Evolutionary conservation across 768 basidiomycete species (phyloP).

Genomic region (Amyloporia xantha): DNA sequence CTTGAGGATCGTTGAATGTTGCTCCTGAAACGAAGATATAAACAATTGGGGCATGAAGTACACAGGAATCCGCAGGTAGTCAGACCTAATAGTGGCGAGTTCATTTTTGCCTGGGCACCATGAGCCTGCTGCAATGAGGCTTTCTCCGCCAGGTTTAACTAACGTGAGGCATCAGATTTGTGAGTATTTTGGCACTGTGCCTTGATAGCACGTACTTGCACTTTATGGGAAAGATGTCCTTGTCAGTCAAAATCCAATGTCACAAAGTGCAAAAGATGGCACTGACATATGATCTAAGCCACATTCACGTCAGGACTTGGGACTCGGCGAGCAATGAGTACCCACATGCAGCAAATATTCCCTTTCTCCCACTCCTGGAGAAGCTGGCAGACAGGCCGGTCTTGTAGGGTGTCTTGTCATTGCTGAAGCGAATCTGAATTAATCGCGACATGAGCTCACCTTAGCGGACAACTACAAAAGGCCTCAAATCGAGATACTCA

Average conservation of each 20-base stretch:
- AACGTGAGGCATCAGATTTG: constrained; percentile 5
- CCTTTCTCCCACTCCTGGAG: constrained; percentile 85
- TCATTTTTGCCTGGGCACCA: constrained; percentile 81
- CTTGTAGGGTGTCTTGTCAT: constrained; percentile 97
- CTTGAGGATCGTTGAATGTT: constrained; percentile 57
- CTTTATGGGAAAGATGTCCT: neutral
- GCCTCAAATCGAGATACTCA: constrained; percentile 26
- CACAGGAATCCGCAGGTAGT: neutral
- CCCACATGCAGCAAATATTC: constrained; percentile 83
- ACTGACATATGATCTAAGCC: constrained; percentile 55
- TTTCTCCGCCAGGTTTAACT: constrained; percentile 66
- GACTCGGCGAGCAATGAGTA: too few species aligned
- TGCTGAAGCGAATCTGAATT: constrained; percentile 81
- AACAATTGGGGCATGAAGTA: neutral
- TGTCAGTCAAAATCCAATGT: neutral
- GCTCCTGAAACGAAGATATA: constrained; percentile 29
- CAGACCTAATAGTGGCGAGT: constrained; percentile 61
- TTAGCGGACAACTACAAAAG: too few species aligned
- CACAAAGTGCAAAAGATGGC: too few species aligned
- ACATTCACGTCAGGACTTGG: neutral
- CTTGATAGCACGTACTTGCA: constrained; percentile 21
- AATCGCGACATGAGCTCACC: neutral
- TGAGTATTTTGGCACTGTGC: neutral
- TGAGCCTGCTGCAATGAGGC: constrained; percentile 69
- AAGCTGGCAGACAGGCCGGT: constrained; percentile 72